A percentile compares a stretch with the other conserved stretches of the same genome.
phyloP scores from a whole-genome alignment of 1,284 basidiomycete species.

The Takashimella tepidaria region DNA sequence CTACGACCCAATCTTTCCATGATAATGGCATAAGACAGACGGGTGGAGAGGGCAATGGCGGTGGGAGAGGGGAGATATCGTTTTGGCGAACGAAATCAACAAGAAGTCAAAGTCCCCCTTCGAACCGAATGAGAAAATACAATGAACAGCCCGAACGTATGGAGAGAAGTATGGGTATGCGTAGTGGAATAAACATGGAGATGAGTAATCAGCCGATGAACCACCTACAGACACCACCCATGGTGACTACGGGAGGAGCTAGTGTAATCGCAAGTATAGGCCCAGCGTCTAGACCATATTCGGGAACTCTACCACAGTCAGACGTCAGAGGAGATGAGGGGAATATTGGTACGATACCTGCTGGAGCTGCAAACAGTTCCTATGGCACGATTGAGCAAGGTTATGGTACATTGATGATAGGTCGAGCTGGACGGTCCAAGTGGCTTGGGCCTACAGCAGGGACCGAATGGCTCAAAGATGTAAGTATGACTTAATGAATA shows the following conservation, averaged over 20 bases:
- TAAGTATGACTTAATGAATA: conserved; percentile 11
- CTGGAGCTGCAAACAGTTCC: neutral
- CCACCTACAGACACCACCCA: neutral
- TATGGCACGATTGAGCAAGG: conserved; percentile 14
- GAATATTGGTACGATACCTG: neutral
- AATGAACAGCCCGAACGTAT: too few relatives aligned
- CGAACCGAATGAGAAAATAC: too few relatives aligned
- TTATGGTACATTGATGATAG: conserved; percentile 35
- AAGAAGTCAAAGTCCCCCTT: neutral
- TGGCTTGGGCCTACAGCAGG: conserved; percentile 36
- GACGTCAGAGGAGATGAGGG: neutral
- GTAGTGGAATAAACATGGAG: too few relatives aligned
- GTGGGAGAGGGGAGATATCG: too few relatives aligned
- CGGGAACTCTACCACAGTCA: neutral
- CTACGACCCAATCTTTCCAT: neutral
- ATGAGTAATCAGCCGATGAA: conserved; percentile 14
- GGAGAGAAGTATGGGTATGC: too few relatives aligned
- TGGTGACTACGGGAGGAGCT: neutral
- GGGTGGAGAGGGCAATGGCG: too few relatives aligned
- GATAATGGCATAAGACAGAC: too few relatives aligned
- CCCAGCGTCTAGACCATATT: neutral
- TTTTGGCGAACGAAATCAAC: neutral
- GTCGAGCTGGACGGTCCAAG: conserved; percentile 26
- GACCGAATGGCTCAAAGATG: conserved; percentile 38
- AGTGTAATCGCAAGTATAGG: neutral